Evolutionary conservation across 768 basidiomycete genomes (phyloP), one percentile per base, ranked within the genome.

Genomic region (Lyophyllum decastes): DNA sequence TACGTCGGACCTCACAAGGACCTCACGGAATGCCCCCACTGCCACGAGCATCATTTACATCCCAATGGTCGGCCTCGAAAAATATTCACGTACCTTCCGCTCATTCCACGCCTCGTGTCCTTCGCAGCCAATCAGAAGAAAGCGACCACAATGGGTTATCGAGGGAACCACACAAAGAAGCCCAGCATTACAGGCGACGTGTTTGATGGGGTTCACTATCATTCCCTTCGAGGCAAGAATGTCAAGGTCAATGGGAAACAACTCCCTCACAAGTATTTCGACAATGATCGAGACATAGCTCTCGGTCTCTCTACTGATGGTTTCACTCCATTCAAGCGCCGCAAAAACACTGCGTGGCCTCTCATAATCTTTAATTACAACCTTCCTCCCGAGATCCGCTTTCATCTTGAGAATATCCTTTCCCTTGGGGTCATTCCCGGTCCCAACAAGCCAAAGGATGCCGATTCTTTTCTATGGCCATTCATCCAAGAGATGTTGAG

Each of bases 291-390:
- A 22, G n/a, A n/a, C n/a, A n/a, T n/a, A n/a, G n/a, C n/a, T n/a
- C n/a, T n/a, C n/a, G n/a, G n/a, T n/a, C n/a, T 79, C 0, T 73
- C 71, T 3, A 71, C 70, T 0, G 76, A 82, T 63, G 73, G 79
- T 0, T 78, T 77, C 53, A 54, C 64, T 0, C 68, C 75, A n/a
- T 76, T 71, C 52, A 70, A 71, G 27, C 60, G 67, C 1, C 61
- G 64, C 0, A 64, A 62, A 0, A 55, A 61, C 3, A 74, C 75
- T 0, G 70, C 72, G 1, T 80, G 74, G 63, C 79, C 78, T 0
- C 57, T 82, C 3, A 51, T 82, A 12, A 16, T 74, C 0, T 68
- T 73, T 52, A 77, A 76, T 40, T 68, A 63, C 47, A 71, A 71
- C 35, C 61, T 69, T 24, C 61, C 59, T 5, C 70, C 67, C 14